Evolutionary conservation across 176 grass and related monocot genomes (phyloP).

Genomic region (Paspalum vaginatum): DNA sequence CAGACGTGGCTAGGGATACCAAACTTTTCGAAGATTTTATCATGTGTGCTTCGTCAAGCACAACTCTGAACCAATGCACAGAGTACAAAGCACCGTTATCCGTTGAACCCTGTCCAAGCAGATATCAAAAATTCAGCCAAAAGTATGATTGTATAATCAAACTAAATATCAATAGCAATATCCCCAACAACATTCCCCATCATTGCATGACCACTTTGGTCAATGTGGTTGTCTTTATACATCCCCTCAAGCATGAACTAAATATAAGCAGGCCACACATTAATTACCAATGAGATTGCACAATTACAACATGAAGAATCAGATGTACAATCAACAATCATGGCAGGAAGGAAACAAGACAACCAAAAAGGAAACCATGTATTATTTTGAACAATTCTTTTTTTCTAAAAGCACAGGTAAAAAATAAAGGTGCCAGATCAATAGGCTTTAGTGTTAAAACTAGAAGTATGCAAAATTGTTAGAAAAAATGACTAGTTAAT

Average conservation of each 20-base stretch:
- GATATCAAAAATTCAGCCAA: conserved; percentile 20
- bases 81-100: conserved; percentile 80
- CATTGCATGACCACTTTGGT: not conserved
- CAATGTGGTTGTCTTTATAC: not conserved
- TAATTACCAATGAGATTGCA: conserved; percentile 18
- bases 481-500: conserved; percentile 13
- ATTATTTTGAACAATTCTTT: conserved; percentile 6
- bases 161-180: conserved; percentile 17
- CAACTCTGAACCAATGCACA: conserved; percentile 88
- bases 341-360: not conserved
- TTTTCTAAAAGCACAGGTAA: not conserved
- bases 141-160: conserved; percentile 28
- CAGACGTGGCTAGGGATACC: conserved; percentile 74
- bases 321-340: conserved; percentile 23
- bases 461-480: too few relatives aligned
- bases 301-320: conserved; percentile 1
- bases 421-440: not conserved
- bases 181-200: not conserved
- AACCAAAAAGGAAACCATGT: conserved; percentile 25
- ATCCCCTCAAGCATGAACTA: conserved; percentile 2
- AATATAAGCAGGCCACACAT: conserved; percentile 7
- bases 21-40: conserved; percentile 94
- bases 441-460: not conserved
- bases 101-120: conserved; percentile 54
- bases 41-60: conserved; percentile 93